Evolutionary conservation across 192 early-diverging fungal species (phyloP).

Genomic region (Coemansia sp.): DNA sequence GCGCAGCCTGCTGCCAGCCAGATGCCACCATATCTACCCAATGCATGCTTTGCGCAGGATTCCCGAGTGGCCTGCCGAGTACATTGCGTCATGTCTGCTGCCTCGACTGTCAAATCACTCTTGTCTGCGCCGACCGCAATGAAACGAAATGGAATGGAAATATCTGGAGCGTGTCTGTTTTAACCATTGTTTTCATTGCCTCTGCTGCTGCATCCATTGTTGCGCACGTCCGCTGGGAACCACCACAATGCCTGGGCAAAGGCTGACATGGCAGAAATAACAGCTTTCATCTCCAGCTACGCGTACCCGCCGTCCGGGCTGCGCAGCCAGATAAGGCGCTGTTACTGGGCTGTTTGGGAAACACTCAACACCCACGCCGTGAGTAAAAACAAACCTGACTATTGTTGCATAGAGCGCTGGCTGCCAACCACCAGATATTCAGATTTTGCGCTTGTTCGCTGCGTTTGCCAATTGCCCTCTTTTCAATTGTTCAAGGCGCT

Average conservation of each 20-base stretch:
- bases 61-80: background rate
- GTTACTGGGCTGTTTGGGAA: background rate
- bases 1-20: background rate
- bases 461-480: slow-evolving; percentile 1
- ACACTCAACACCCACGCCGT: background rate
- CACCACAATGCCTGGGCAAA: background rate
- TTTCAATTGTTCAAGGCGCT: slow-evolving; percentile 8
- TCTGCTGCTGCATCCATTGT: slow-evolving; percentile 7
- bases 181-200: slow-evolving; percentile 8
- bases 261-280: background rate
- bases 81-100: background rate
- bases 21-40: background rate
- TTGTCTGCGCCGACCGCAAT: background rate
- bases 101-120: background rate
- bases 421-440: slow-evolving; percentile 2
- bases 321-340: background rate
- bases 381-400: slow-evolving; percentile 4
- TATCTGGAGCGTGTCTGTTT: slow-evolving; percentile 3
- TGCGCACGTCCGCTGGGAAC: slow-evolving; percentile 1
- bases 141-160: background rate
- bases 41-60: background rate
- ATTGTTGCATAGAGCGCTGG: background rate
- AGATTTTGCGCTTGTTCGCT: slow-evolving; percentile 9
- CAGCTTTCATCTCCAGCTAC: background rate
- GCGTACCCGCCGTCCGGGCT: slow-evolving; percentile 8